These are phyloP conservation scores for Comarum palustre DNA, from an alignment of 306 rosid genomes.

Conservation along the genomic window DNA sequence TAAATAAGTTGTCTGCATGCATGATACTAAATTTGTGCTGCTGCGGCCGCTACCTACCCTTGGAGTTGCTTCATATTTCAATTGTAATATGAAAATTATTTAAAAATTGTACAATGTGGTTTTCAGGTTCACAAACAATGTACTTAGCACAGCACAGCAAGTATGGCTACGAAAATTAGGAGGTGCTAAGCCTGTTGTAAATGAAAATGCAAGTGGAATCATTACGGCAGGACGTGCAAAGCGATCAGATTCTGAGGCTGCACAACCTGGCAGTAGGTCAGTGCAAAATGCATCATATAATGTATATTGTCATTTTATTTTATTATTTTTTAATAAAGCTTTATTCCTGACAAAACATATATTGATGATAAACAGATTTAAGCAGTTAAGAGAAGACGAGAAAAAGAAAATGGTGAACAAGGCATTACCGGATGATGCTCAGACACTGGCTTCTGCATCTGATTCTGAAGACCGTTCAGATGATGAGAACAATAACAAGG, in stretches of 20 bases:
- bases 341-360: conserved; percentile 8
- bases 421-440: conserved; percentile 59
- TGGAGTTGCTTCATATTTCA: not conserved
- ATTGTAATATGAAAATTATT: not conserved
- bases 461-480: conserved; percentile 55
- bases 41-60: not conserved
- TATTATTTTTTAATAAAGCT: not conserved
- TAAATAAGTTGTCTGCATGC: not conserved
- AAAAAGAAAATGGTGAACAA: conserved; percentile 47
- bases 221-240: conserved; percentile 97
- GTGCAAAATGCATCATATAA: conserved; percentile 24
- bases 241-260: conserved; percentile 65
- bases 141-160: conserved; percentile 98
- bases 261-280: conserved; percentile 67
- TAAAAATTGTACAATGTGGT: conserved; percentile 7
- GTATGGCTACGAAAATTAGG: conserved; percentile 94
- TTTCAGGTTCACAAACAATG: conserved; percentile 81
- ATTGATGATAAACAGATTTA: conserved; percentile 55
- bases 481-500: conserved; percentile 56
- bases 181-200: conserved; percentile 83
- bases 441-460: conserved; percentile 48
- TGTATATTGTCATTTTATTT: not conserved
- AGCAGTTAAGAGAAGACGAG: conserved; percentile 65
- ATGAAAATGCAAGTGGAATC: conserved; percentile 78
- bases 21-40: not conserved